Percentiles rank a stretch among this genome's conserved stretches.
phyloP scores from a whole-genome alignment of 495 filamentous ascomycete species.

The Glonium stellatum region DNA sequence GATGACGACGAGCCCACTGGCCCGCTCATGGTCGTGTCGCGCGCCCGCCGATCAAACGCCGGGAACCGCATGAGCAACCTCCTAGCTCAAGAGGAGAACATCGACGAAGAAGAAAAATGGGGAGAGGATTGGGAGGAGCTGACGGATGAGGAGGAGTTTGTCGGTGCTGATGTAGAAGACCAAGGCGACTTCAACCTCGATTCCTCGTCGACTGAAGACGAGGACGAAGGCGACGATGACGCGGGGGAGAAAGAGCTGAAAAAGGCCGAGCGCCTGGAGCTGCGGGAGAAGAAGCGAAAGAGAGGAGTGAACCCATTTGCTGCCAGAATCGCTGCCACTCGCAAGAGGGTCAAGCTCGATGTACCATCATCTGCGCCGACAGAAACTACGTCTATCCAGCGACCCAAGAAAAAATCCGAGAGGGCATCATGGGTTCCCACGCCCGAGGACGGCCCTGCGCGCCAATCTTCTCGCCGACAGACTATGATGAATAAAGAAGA shows the following conservation, averaged over 20 bases:
- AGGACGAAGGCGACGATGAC: slow-evolving; percentile 59
- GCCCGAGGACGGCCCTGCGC: slow-evolving; percentile 66
- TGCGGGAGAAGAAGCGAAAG: slow-evolving; percentile 64
- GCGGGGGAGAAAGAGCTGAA: slow-evolving; percentile 46
- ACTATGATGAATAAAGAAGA: slow-evolving; percentile 80
- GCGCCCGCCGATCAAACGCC: slow-evolving; percentile 75
- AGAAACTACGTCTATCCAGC: slow-evolving; percentile 45
- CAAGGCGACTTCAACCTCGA: slow-evolving; percentile 74
- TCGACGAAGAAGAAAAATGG: slow-evolving; percentile 62
- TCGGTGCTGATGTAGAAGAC: slow-evolving; percentile 59
- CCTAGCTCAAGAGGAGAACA: slow-evolving; percentile 55
- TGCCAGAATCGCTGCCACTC: slow-evolving; percentile 48
- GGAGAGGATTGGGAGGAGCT: slow-evolving; percentile 60
- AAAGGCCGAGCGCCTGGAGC: slow-evolving; percentile 38
- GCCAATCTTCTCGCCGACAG: slow-evolving; percentile 74
- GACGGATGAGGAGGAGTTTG: slow-evolving; percentile 76
- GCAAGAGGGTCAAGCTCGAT: slow-evolving; percentile 60
- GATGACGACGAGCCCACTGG: slow-evolving; percentile 41
- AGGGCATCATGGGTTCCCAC: slow-evolving; percentile 82
- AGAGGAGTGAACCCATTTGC: slow-evolving; percentile 38
- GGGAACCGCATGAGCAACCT: slow-evolving; percentile 78
- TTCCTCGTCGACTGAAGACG: slow-evolving; percentile 68
- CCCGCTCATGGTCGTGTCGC: slow-evolving; percentile 70
- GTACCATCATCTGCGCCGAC: slow-evolving; percentile 44
- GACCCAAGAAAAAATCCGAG: slow-evolving; percentile 90